Base-by-base conservation (phyloP, 2,329 filamentous ascomycete species). In the Rhinocladiella similis region DNA sequence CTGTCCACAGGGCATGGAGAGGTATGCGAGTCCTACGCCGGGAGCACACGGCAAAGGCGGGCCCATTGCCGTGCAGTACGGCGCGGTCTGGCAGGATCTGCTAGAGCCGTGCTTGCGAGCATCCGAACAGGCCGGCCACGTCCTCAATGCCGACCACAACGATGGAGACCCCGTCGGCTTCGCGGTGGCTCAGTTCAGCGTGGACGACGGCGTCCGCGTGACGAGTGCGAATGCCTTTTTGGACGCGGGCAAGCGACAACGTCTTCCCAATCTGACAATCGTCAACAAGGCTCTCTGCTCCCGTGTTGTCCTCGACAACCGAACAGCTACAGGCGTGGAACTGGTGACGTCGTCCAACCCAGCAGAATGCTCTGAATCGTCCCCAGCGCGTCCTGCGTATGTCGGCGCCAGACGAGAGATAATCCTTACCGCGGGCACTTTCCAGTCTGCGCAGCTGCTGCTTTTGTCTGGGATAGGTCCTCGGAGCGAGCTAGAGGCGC, bases 401-500 rank as follows among this genome's bases (percentile, higher is more conserved):
- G 60, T 72, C 33, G 66, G 62, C 9, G 77, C 77, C 1, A 72
- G 68, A 13, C 69, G 69, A 29, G 77, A 79, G 61, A 71, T 79
- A 35, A 76, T 79, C 56, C 54, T 79, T 33, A 68, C 74, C 3
- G 77, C 67, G 5, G 85, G 85, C 14, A 78, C 82, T 1, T 87
- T 82, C 69, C 84, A 87, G 70, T 80, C 80, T 1, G 83, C 84
- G 5, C 85, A 88, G 68, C 70, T 88, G 1, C 80, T 88, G 10
- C 82, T 85, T 71, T 77, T 87, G 1, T 82, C 77, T 50, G 85
- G 85, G 16, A 77, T 88, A 27, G 85, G 85, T 0, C 83, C 83
- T 0, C 65, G 69, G 12, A 66, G 71, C 0, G 78, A 84, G 60
- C 77, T 89, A 5, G 60, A 75, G 18, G 72, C 74, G 49, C 77